Base-by-base conservation (phyloP, 2,329 filamentous ascomycete genomes). In the Tolypocladium tundrense region DNA sequence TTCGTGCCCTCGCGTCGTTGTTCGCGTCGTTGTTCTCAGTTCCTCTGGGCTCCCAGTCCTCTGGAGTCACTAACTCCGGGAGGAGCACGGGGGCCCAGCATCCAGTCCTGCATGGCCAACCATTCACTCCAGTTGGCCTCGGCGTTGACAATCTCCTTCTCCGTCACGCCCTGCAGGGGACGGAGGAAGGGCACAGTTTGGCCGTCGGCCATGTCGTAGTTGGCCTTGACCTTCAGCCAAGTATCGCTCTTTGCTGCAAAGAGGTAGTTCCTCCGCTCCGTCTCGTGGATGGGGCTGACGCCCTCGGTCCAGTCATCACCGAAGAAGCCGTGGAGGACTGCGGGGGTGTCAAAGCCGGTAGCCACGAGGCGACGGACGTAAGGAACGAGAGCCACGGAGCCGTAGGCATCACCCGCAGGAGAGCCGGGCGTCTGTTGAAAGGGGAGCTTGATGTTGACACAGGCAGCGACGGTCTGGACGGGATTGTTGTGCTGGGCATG, bases 101-200 rank as follows among this genome's bases (percentile, higher is more conserved):
- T 96, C 93, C 93, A 97, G 72, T 97, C 93, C 72, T 96, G 91
- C 90, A 97, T 95, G 14, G 90, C 90, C 39, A 97, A 76, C 93
- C 93, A 97, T 67, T 93, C 87, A 69, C 91, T 95, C 94, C 94
- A 99, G 60, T 81, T 86, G 61, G 83, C 81, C 74, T 97, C 93
- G 0, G 92, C 92, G 16, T 78, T 82, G 61, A 89, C 83, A 61
- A 97, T 90, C 75, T 97, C 94, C 27, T 84, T 82, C 67, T 93
- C 85, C 9, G 84, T 83, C 1, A 88, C 85, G 57, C 86, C 83
- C 66, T 88, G 86, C n/a, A 97, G 75, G 5, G 93, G 91, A 63
- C 86, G 86, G 65, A 97, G 76, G 69, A 96, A 97, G 0, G 94
- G 94, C 1, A 96, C 84, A 2, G 84, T 88, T 75, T 97, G 91